Conservation (phyloP, 2,329 filamentous ascomycete species). For the Cladosporium sp. region DNA sequence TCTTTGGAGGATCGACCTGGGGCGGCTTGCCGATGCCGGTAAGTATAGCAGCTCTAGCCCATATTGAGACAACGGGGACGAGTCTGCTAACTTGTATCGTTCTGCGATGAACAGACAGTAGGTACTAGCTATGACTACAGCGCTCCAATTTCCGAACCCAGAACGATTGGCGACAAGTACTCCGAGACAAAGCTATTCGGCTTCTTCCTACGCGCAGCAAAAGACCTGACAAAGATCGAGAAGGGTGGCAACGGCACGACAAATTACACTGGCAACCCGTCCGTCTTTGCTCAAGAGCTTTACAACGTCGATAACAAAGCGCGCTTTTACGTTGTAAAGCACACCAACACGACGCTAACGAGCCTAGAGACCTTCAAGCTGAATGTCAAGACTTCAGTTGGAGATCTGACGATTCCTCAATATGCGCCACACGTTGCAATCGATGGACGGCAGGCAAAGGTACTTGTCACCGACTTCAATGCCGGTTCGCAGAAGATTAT, state of each 20-base stretch:
- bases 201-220: constrained; percentile 56
- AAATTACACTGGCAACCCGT: constrained; percentile 48
- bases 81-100: too few relatives aligned
- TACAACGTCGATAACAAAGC: constrained; percentile 55
- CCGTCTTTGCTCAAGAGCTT: constrained; percentile 52
- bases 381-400: constrained; percentile 53
- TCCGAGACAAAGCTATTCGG: constrained; percentile 61
- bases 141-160: constrained; percentile 57
- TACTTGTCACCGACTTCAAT: constrained; percentile 57
- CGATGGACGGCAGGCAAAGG: constrained; percentile 59
- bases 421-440: constrained; percentile 47
- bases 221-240: constrained; percentile 54
- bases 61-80: too few relatives aligned
- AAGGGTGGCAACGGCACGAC: constrained; percentile 45
- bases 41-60: too few relatives aligned
- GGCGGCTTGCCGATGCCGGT: constrained; percentile 53
- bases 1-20: constrained; percentile 63
- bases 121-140: constrained; percentile 62
- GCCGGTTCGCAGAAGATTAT: constrained; percentile 50
- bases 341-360: constrained; percentile 50
- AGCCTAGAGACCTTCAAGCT: constrained; percentile 53
- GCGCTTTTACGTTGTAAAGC: constrained; percentile 57
- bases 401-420: constrained; percentile 52
- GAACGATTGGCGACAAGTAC: constrained; percentile 56
- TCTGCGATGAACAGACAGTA: constrained; percentile 28